A percentile compares a stretch with the other conserved stretches of the same genome.
These are phyloP conservation scores for Centaurea solstitialis DNA, from an alignment of 129 eudicot species.

Conservation along the genomic window DNA sequence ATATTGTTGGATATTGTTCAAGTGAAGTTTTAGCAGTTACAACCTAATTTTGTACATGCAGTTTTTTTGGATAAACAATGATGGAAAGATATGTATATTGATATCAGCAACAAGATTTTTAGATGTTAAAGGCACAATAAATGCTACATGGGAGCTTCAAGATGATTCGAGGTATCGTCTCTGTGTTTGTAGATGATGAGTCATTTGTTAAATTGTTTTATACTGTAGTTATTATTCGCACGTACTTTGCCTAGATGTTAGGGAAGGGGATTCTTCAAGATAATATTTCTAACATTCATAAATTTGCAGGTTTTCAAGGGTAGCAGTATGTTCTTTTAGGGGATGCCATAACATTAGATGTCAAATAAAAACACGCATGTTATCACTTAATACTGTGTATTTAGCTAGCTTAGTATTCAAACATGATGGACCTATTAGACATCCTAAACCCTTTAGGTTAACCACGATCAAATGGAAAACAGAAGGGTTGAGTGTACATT, in stretches of 20 bases:
- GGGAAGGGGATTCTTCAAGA: too few relatives aligned
- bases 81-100: not conserved
- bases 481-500: not conserved
- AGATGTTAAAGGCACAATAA: not conserved
- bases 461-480: not conserved
- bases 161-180: not conserved
- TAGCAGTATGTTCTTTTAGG: not conserved
- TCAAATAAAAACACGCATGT: not conserved
- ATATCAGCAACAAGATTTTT: conserved; percentile 17
- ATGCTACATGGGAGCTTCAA: not conserved
- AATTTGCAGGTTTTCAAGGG: not conserved
- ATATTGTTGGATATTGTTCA: not conserved
- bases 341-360: not conserved
- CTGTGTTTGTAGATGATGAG: too few relatives aligned
- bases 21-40: not conserved
- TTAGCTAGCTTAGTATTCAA: conserved; percentile 14
- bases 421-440: not conserved
- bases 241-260: too few relatives aligned
- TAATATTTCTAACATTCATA: too few relatives aligned
- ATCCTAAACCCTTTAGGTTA: not conserved
- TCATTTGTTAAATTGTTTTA: too few relatives aligned
- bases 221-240: not conserved
- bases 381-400: not conserved
- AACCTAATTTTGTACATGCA: not conserved
- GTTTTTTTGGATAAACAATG: not conserved